phyloP scores from a whole-genome alignment of 768 basidiomycete species.

The Mycena epipterygia region DNA sequence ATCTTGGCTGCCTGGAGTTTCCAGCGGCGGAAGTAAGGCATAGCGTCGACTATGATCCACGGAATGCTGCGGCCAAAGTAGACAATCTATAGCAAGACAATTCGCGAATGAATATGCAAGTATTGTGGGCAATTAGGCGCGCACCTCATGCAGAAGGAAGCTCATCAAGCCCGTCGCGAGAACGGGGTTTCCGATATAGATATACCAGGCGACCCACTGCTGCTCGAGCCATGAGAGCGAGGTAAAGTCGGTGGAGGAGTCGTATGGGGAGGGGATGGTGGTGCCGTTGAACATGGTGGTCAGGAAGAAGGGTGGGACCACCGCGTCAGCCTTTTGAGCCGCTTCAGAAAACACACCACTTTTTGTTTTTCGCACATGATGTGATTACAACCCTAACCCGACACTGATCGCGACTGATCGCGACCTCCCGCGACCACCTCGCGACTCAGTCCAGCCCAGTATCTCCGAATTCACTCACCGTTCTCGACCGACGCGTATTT shows the following conservation, averaged over 20 bases:
- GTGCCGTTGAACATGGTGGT: slow-evolving; percentile 62
- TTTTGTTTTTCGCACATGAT: background rate
- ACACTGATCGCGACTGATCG: background rate
- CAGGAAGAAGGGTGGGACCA: background rate
- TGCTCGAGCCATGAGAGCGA: slow-evolving; percentile 80
- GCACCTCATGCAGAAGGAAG: slow-evolving; percentile 94
- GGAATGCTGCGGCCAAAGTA: slow-evolving; percentile 97
- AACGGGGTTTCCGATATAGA: slow-evolving; percentile 88
- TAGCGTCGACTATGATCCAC: slow-evolving; percentile 95
- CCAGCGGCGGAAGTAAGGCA: slow-evolving; percentile 94
- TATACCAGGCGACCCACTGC: slow-evolving; percentile 89
- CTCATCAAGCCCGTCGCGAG: slow-evolving; percentile 95
- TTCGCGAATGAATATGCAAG: too few relatives aligned
- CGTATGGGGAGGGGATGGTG: slow-evolving; percentile 45
- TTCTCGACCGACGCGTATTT: too few relatives aligned
- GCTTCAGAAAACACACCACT: slow-evolving; percentile 8
- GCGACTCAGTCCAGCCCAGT: too few relatives aligned
- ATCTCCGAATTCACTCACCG: too few relatives aligned
- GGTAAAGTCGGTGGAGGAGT: slow-evolving; percentile 66
- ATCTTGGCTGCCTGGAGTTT: slow-evolving; percentile 92
- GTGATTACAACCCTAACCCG: background rate
- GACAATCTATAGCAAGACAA: slow-evolving; percentile 70
- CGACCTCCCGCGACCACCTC: too few relatives aligned
- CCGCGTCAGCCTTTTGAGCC: background rate
- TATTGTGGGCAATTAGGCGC: too few relatives aligned